Conservation (phyloP, 176 grass and related monocot genomes). For the Aechmea fasciata region DNA sequence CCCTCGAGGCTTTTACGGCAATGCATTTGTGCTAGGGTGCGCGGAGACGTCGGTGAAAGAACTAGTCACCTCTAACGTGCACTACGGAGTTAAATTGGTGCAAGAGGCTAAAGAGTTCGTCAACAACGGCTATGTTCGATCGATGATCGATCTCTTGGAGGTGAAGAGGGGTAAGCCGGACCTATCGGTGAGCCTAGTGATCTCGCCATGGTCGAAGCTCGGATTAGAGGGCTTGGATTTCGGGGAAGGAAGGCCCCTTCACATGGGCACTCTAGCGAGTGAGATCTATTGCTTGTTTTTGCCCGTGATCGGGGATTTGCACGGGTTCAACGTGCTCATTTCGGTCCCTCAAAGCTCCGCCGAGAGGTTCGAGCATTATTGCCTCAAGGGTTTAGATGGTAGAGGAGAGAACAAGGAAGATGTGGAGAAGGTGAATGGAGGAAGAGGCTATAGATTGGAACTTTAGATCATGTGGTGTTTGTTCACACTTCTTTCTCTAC, state of each 20-base stretch:
- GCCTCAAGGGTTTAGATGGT: constrained; percentile 14
- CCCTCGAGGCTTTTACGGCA: constrained; percentile 73
- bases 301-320: constrained; percentile 47
- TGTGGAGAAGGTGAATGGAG: not conserved
- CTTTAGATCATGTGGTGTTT: not conserved
- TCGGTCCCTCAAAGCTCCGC: constrained; percentile 55
- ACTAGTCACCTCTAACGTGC: constrained; percentile 11
- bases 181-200: constrained; percentile 66
- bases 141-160: constrained; percentile 81
- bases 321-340: constrained; percentile 57
- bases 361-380: constrained; percentile 47
- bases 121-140: constrained; percentile 48
- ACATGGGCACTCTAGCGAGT: constrained; percentile 91
- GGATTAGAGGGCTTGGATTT: constrained; percentile 88
- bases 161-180: constrained; percentile 42
- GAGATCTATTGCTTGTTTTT: constrained; percentile 93
- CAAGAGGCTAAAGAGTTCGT: constrained; percentile 62
- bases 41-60: constrained; percentile 50
- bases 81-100: constrained; percentile 42
- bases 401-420: constrained; percentile 1
- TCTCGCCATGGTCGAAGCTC: constrained; percentile 75
- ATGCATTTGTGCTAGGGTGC: constrained; percentile 86
- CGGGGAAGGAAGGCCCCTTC: constrained; percentile 40
- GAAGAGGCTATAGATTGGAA: not conserved
- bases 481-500: not conserved